phyloP scores from a whole-genome alignment of 192 early-diverging fungal species.

The Polychytrium aggregatum region DNA sequence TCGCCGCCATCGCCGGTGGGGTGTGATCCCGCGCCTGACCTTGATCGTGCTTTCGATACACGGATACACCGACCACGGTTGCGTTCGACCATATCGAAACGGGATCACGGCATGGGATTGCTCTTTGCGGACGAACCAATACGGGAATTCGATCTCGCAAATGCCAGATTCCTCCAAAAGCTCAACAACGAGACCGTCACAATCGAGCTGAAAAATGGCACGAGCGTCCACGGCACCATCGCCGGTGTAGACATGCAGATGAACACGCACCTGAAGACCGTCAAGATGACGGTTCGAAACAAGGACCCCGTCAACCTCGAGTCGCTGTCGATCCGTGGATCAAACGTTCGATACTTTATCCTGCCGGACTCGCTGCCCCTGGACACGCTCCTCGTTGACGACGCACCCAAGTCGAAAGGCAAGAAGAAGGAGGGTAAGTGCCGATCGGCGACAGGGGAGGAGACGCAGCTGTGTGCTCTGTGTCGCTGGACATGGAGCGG shows the following conservation, averaged over 20 bases:
- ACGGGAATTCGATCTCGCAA: too few species aligned
- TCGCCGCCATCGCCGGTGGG: too few species aligned
- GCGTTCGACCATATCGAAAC: too few species aligned
- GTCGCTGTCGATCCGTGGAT: constrained; percentile 88
- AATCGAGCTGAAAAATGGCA: constrained; percentile 98
- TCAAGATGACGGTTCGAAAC: constrained; percentile 96
- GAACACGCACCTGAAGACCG: constrained; percentile 97
- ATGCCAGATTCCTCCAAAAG: constrained; percentile 91
- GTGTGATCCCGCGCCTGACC: too few species aligned
- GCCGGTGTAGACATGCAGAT: constrained; percentile 98
- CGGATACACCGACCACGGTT: too few species aligned
- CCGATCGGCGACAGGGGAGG: too few species aligned
- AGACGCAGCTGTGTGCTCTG: too few species aligned
- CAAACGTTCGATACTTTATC: constrained; percentile 89
- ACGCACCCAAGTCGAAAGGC: constrained; percentile 85
- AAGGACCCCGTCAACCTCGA: constrained; percentile 85
- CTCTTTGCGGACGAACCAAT: too few species aligned
- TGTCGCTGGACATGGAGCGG: too few species aligned
- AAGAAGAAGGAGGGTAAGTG: constrained; percentile 61
- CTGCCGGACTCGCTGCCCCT: constrained; percentile 89
- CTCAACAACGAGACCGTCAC: constrained; percentile 94
- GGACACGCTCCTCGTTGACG: constrained; percentile 93
- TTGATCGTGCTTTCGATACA: too few species aligned
- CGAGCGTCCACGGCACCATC: constrained; percentile 90
- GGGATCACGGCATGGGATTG: too few species aligned